A percentile compares a stretch with the other conserved stretches of the same genome.
Conservation (phyloP, 1,139 yeast species). For the Hyphopichia pseudoburtonii region DNA sequence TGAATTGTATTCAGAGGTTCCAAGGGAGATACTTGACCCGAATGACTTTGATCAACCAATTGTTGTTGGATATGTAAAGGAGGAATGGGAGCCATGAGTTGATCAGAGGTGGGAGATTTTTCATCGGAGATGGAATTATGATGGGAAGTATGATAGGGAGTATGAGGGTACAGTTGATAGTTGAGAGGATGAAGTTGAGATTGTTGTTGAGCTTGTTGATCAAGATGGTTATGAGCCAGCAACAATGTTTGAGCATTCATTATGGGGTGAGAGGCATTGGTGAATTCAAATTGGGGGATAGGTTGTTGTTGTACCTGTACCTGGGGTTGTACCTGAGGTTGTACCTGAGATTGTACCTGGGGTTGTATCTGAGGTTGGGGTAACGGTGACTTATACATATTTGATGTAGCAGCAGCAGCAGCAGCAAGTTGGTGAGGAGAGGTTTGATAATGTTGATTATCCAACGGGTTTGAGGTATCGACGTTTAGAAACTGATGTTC, state of each 20-base stretch:
- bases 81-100: constrained; percentile 43
- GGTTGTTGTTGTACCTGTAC: constrained; percentile 20
- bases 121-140: too few relatives aligned
- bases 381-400: too few relatives aligned
- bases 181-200: constrained; percentile 10
- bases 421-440: constrained; percentile 4
- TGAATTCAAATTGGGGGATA: constrained; percentile 2
- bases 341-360: not conserved
- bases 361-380: constrained; percentile 3
- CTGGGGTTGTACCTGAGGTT: constrained; percentile 9
- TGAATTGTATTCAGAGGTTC: not conserved
- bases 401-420: constrained; percentile 9
- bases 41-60: constrained; percentile 19
- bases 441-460: constrained; percentile 18
- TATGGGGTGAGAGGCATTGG: not conserved
- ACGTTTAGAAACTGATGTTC: constrained; percentile 36
- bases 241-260: not conserved
- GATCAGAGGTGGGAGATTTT: not conserved
- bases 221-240: constrained; percentile 16
- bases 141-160: not conserved
- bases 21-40: not conserved
- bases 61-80: constrained; percentile 50
- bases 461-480: constrained; percentile 27
- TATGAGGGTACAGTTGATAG: constrained; percentile 3
- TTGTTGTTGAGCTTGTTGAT: constrained; percentile 7